These are phyloP conservation scores for Sporothrix brasiliensis DNA, from an alignment of 2,329 filamentous ascomycete genomes.

Conservation along the genomic window DNA sequence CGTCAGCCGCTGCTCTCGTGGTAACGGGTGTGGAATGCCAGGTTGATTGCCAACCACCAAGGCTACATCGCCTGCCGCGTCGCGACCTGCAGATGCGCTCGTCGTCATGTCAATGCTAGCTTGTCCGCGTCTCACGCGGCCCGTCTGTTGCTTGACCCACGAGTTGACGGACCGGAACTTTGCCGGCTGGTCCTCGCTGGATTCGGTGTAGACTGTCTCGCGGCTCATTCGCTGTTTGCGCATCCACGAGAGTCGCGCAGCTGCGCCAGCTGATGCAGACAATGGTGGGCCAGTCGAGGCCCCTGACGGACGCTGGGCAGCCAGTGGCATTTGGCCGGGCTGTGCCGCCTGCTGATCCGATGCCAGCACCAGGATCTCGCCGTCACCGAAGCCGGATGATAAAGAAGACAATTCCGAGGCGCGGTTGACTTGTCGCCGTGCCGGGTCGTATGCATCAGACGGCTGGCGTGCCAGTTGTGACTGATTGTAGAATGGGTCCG, in stretches of 20 bases:
- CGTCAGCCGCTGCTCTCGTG: slow-evolving; percentile 52
- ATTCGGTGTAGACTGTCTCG: slow-evolving; percentile 57
- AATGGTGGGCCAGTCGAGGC: slow-evolving; percentile 1
- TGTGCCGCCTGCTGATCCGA: slow-evolving; percentile 33
- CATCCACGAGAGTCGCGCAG: slow-evolving; percentile 35
- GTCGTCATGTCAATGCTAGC: slow-evolving; percentile 41
- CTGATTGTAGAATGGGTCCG: slow-evolving; percentile 47
- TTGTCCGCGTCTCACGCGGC: slow-evolving; percentile 54
- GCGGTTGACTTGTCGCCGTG: slow-evolving; percentile 46
- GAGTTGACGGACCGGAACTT: slow-evolving; percentile 62
- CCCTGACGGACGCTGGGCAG: slow-evolving; percentile 12
- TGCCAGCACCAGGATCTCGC: slow-evolving; percentile 54
- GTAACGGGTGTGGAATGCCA: slow-evolving; percentile 43
- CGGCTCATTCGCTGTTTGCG: slow-evolving; percentile 38
- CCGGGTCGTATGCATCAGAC: slow-evolving; percentile 44
- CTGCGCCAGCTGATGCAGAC: slow-evolving; percentile 30
- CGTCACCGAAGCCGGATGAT: slow-evolving; percentile 67
- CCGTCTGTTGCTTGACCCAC: slow-evolving; percentile 67
- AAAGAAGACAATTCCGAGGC: slow-evolving; percentile 61
- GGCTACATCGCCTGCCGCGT: slow-evolving; percentile 31
- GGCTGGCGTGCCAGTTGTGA: slow-evolving; percentile 46
- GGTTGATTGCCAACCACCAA: slow-evolving; percentile 36
- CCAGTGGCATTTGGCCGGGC: slow-evolving; percentile 26
- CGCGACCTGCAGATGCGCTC: background rate
- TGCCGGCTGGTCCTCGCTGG: slow-evolving; percentile 57